Conservation (phyloP, 139 green algal genomes). For the Chlorella vulgaris region DNA sequence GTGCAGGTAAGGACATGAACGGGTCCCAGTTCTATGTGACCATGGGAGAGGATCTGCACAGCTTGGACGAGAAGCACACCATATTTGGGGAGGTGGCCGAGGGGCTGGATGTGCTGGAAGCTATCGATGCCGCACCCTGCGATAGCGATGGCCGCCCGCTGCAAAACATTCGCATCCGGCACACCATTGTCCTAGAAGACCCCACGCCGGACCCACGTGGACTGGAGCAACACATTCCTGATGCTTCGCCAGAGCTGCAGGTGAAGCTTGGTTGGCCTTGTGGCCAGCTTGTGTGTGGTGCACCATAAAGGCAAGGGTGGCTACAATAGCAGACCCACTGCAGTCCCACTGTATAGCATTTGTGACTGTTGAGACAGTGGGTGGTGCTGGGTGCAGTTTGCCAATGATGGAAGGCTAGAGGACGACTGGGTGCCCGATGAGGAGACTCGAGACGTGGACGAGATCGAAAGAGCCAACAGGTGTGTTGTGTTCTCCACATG, state of each 20-base stretch:
- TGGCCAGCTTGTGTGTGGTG: no score
- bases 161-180: slow-evolving; percentile 96
- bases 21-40: slow-evolving; percentile 96
- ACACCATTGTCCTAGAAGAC: slow-evolving; percentile 97
- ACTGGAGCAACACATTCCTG: slow-evolving; percentile 83
- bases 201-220: slow-evolving; percentile 88
- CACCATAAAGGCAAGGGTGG: no score
- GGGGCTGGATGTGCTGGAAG: slow-evolving; percentile 88
- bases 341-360: no score
- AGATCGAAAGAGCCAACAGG: slow-evolving; percentile 79
- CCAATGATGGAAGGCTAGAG: slow-evolving; percentile 85
- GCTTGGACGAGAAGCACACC: slow-evolving; percentile 94
- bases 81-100: slow-evolving; percentile 91
- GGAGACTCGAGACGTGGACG: slow-evolving; percentile 73
- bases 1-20: slow-evolving; percentile 71
- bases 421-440: slow-evolving; percentile 92
- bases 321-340: no score
- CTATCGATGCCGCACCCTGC: slow-evolving; percentile 90
- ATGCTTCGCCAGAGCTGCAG: slow-evolving; percentile 75
- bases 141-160: slow-evolving; percentile 82
- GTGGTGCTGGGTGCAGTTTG: slow-evolving; percentile 51
- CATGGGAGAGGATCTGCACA: slow-evolving; percentile 66
- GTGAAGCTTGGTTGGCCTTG: slow-evolving; percentile 47
- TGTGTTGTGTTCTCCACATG: not conserved
- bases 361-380: no score